These are phyloP conservation scores for Suillus bovinus DNA, from an alignment of 768 basidiomycete genomes.

Conservation along the genomic window DNA sequence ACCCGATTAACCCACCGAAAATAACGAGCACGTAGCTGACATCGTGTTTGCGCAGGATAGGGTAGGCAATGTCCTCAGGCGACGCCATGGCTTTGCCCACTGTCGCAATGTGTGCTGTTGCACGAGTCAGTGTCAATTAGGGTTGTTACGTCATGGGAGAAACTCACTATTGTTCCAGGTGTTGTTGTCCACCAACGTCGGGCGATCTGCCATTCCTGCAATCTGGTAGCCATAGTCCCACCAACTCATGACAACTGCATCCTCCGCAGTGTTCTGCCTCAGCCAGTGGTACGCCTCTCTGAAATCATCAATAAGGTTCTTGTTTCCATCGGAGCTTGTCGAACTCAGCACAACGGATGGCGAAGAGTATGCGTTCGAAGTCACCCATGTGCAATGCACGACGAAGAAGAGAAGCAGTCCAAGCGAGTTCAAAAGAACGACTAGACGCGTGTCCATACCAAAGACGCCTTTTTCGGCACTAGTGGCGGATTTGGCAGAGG, in stretches of 20 bases:
- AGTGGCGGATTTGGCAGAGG: constrained; percentile 30
- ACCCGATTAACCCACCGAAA: constrained; percentile 94
- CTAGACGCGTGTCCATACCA: constrained; percentile 79
- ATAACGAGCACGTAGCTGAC: constrained; percentile 97
- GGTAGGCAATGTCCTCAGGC: constrained; percentile 92
- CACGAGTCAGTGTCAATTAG: constrained; percentile 11
- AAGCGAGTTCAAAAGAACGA: constrained; percentile 72
- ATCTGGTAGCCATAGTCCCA: constrained; percentile 99
- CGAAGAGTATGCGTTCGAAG: constrained; percentile 92
- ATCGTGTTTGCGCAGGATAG: constrained; percentile 95
- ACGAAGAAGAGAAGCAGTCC: constrained; percentile 89
- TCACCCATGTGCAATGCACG: constrained; percentile 96
- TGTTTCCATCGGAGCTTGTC: constrained; percentile 74
- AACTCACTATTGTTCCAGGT: constrained; percentile 98
- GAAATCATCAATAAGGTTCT: constrained; percentile 98
- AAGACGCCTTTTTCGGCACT: constrained; percentile 60
- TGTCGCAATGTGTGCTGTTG: constrained; percentile 90
- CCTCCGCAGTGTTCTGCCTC: constrained; percentile 89
- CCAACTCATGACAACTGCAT: constrained; percentile 97
- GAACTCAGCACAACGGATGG: constrained; percentile 95
- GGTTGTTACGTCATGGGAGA: constrained; percentile 4
- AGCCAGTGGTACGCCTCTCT: constrained; percentile 99
- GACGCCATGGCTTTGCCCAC: constrained; percentile 99
- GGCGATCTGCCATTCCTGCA: constrained; percentile 96
- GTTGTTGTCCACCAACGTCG: constrained; percentile 97